Conservation (phyloP, 2,329 filamentous ascomycete genomes). For the Monosporascus sp. region DNA sequence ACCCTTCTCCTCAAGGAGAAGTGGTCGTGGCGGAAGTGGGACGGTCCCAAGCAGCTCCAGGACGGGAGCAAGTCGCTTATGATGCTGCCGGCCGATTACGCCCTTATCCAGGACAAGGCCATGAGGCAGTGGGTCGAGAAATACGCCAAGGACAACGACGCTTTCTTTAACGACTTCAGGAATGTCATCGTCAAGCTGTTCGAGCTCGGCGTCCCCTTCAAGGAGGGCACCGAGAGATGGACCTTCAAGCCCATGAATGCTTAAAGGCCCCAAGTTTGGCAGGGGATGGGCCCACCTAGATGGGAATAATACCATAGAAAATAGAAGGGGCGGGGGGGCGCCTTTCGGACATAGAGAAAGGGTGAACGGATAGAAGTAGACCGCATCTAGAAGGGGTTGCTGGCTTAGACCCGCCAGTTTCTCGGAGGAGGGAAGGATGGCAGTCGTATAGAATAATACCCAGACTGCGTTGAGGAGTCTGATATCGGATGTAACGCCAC, state of each 20-base stretch:
- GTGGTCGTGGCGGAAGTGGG: constrained; percentile 89
- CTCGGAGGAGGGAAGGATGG: not conserved
- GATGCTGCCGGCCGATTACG: constrained; percentile 95
- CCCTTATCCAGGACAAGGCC: constrained; percentile 78
- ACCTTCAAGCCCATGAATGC: constrained; percentile 56
- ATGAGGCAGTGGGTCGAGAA: constrained; percentile 76
- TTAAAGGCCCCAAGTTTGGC: constrained; percentile 14
- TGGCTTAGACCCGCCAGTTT: not conserved
- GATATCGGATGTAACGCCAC: not conserved
- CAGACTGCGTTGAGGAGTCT: not conserved
- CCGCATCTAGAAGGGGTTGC: not conserved
- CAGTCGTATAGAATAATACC: not conserved
- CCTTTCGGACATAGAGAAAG: not conserved
- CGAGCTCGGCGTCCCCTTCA: constrained; percentile 89
- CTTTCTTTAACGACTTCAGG: constrained; percentile 91
- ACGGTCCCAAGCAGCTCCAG: constrained; percentile 76
- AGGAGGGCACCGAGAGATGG: constrained; percentile 55
- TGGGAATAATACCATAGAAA: not conserved
- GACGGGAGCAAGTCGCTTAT: constrained; percentile 85
- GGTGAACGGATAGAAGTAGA: not conserved
- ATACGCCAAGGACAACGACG: constrained; percentile 86
- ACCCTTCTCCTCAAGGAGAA: constrained; percentile 83
- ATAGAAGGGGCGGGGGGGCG: not conserved
- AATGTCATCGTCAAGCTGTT: constrained; percentile 76
- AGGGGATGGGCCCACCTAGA: too few relatives aligned